phyloP scores from a whole-genome alignment of 352 stramenopile species.

The Phytophthora sojae region DNA sequence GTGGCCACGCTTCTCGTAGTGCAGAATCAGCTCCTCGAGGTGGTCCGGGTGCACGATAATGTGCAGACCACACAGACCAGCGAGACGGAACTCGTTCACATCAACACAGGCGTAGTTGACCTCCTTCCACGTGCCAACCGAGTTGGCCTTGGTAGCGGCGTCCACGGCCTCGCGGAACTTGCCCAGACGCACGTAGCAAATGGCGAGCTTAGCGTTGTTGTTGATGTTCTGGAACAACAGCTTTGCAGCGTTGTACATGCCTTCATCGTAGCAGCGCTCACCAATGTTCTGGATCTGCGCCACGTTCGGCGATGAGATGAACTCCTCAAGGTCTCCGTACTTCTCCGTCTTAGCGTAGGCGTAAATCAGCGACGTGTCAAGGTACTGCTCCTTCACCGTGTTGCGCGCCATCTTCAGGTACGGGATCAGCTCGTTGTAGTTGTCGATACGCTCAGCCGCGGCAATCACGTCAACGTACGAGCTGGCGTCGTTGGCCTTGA shows the following conservation, averaged over 20 bases:
- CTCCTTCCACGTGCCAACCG: conserved; percentile 99
- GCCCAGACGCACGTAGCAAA: conserved; percentile 99
- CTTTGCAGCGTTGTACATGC: conserved; percentile 99
- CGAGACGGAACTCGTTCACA: conserved; percentile 98
- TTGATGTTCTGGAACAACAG: conserved; percentile 99
- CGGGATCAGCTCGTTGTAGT: conserved; percentile 98
- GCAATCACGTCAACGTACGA: conserved; percentile 98
- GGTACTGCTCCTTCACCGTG: conserved; percentile 98
- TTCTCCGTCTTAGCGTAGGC: conserved; percentile 99
- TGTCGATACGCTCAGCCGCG: conserved; percentile 96
- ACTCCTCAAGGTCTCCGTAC: conserved; percentile 98
- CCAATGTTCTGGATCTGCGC: conserved; percentile 99
- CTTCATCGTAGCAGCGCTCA: conserved; percentile 98
- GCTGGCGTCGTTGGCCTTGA: conserved; percentile 98
- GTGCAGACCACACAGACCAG: conserved; percentile 97
- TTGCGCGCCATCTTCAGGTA: conserved; percentile 99
- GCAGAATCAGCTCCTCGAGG: conserved; percentile 98
- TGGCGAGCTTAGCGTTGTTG: conserved; percentile 99
- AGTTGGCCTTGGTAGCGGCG: conserved; percentile 99
- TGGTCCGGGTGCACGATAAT: conserved; percentile 99
- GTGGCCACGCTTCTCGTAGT: conserved; percentile 98
- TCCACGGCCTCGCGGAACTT: conserved; percentile 99
- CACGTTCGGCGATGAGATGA: conserved; percentile 99
- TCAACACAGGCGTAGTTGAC: conserved; percentile 99
- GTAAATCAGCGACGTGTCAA: conserved; percentile 99